phyloP scores from a whole-genome alignment of 306 rosid species.

The Trifolium dubium region DNA sequence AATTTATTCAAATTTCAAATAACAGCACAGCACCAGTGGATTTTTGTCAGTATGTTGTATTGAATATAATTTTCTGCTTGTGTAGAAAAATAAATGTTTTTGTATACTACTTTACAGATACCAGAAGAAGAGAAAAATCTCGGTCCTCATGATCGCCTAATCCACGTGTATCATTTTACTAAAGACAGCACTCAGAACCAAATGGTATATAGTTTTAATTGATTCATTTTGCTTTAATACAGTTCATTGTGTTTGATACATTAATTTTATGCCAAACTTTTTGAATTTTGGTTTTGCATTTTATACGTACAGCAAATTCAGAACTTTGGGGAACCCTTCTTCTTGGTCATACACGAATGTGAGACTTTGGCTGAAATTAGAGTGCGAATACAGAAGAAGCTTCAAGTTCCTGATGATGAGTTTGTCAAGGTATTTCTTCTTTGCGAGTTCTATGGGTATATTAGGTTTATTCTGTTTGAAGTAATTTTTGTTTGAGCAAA shows the following conservation, averaged over 20 bases:
- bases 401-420: slow-evolving; percentile 86
- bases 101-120: slow-evolving; percentile 49
- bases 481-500: slow-evolving; percentile 36
- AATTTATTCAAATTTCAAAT: slow-evolving; percentile 30
- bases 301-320: slow-evolving; percentile 73
- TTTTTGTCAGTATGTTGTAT: not conserved
- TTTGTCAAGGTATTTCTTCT: slow-evolving; percentile 68
- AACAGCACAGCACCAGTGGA: slow-evolving; percentile 5
- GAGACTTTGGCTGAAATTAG: slow-evolving; percentile 79
- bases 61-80: not conserved
- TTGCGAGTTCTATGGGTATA: slow-evolving; percentile 13
- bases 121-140: slow-evolving; percentile 91
- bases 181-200: slow-evolving; percentile 83
- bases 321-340: slow-evolving; percentile 91
- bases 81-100: slow-evolving; percentile 21
- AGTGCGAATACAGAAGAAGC: slow-evolving; percentile 72
- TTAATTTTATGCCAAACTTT: not conserved
- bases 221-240: slow-evolving; percentile 31
- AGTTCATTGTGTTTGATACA: slow-evolving; percentile 21
- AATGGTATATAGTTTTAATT: slow-evolving; percentile 53
- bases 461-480: not conserved
- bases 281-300: slow-evolving; percentile 21
- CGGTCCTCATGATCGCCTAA: slow-evolving; percentile 72
- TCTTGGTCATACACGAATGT: slow-evolving; percentile 86
- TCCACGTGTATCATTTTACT: slow-evolving; percentile 88